Percentiles rank a stretch among this genome's conserved stretches.
Evolutionary conservation across 2,329 filamentous ascomycete genomes (phyloP).

Genomic region (Claviceps sp.): DNA sequence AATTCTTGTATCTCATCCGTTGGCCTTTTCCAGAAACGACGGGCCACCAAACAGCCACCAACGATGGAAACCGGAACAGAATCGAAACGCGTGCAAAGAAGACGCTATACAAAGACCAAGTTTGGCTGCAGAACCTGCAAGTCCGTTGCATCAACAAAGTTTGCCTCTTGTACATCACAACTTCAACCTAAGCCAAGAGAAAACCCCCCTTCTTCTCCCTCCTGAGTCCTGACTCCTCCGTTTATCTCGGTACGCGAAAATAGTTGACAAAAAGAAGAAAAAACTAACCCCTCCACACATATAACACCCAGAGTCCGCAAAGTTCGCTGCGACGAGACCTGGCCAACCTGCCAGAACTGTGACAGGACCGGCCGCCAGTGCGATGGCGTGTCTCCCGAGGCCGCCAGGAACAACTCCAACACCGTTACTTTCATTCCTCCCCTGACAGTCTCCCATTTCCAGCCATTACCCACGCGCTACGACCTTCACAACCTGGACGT

Average conservation of each 20-base stretch:
- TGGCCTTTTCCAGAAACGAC: not conserved
- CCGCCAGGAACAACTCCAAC: not conserved
- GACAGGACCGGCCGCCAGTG: conserved; percentile 7
- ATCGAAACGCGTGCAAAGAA: not conserved
- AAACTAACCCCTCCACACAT: not conserved
- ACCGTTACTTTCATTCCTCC: conserved; percentile 10
- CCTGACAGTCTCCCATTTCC: conserved; percentile 8
- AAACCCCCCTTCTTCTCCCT: not conserved
- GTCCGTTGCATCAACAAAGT: not conserved
- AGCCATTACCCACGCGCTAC: conserved; percentile 1
- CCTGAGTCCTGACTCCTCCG: not conserved
- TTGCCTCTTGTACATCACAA: not conserved
- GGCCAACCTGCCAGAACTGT: conserved; percentile 9
- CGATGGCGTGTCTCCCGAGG: conserved; percentile 7
- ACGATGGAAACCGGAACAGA: not conserved
- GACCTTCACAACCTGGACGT: not conserved
- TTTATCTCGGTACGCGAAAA: not conserved
- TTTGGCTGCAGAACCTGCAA: conserved; percentile 4
- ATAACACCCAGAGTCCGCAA: conserved; percentile 8
- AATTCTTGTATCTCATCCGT: not conserved
- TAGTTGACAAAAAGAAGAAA: not conserved
- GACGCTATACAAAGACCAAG: conserved; percentile 4
- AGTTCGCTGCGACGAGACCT: conserved; percentile 10
- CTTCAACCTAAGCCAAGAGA: too few relatives aligned
- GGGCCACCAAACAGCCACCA: not conserved